phyloP scores from a whole-genome alignment of 108 stramenopile genomes.

The Pseudonitzschia pungens region DNA sequence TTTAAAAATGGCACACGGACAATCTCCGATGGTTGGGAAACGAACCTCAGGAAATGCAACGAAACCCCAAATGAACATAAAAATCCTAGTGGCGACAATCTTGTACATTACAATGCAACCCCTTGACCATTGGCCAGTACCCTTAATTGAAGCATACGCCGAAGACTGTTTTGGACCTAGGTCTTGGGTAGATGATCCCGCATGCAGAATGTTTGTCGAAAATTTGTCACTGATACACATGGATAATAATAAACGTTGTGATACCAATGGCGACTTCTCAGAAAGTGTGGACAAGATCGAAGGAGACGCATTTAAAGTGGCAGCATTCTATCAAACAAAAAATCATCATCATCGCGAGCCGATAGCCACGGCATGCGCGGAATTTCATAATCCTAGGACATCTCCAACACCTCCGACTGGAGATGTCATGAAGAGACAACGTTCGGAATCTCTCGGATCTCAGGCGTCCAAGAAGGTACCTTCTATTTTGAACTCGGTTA shows the following conservation, averaged over 20 bases:
- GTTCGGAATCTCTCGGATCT: constrained; percentile 27
- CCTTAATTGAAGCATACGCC: constrained; percentile 59
- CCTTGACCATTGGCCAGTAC: constrained; percentile 74
- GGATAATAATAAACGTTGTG: constrained; percentile 8
- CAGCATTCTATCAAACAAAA: constrained; percentile 25
- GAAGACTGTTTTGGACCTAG: constrained; percentile 77
- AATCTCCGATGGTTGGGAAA: constrained; percentile 33
- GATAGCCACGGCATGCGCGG: background rate
- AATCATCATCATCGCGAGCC: background rate
- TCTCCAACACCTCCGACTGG: background rate
- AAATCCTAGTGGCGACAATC: constrained; percentile 56
- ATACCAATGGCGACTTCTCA: background rate
- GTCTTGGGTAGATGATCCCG: constrained; percentile 67
- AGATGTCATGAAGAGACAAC: constrained; percentile 4
- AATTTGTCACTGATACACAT: constrained; percentile 53
- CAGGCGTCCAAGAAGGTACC: background rate
- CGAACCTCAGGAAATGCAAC: constrained; percentile 7
- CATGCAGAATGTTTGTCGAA: constrained; percentile 53
- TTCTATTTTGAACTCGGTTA: background rate
- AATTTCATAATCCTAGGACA: background rate
- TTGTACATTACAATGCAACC: constrained; percentile 54
- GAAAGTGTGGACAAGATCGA: constrained; percentile 23
- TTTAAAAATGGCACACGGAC: constrained; percentile 17
- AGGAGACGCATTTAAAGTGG: constrained; percentile 37
- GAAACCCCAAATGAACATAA: constrained; percentile 29